Percentiles rank a stretch among this genome's conserved stretches.
These are phyloP conservation scores for Neurospora sp. DNA, from an alignment of 495 filamentous ascomycete species.

Conservation along the genomic window DNA sequence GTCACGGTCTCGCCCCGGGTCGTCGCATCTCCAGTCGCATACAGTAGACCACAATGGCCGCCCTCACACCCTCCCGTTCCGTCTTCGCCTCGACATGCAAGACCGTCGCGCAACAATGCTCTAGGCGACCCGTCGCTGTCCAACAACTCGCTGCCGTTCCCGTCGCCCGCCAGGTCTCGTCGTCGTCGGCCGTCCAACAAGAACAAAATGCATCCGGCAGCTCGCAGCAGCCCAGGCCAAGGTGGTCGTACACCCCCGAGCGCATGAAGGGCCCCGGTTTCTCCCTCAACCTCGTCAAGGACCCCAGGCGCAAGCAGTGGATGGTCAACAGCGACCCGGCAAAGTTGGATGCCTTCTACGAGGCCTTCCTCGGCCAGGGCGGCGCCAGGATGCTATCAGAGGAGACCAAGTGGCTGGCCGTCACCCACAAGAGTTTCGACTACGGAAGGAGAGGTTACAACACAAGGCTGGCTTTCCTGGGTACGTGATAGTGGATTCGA, in stretches of 20 bases:
- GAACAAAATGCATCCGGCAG: not conserved
- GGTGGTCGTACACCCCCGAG: slow-evolving; percentile 76
- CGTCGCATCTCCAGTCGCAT: not conserved
- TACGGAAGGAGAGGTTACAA: slow-evolving; percentile 90
- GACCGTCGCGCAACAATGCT: slow-evolving; percentile 8
- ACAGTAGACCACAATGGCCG: slow-evolving; percentile 11
- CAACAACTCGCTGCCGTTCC: slow-evolving; percentile 1
- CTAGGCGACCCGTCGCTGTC: slow-evolving; percentile 5
- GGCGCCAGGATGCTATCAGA: slow-evolving; percentile 68
- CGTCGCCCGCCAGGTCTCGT: slow-evolving; percentile 12
- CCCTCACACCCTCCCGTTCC: slow-evolving; percentile 18
- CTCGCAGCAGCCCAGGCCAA: slow-evolving; percentile 32
- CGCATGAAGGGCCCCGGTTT: slow-evolving; percentile 65
- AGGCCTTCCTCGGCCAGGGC: slow-evolving; percentile 54
- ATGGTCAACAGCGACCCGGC: slow-evolving; percentile 63
- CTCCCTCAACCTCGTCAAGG: slow-evolving; percentile 38
- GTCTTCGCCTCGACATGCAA: slow-evolving; percentile 17
- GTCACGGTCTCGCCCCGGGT: not conserved
- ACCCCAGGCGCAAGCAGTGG: slow-evolving; percentile 41
- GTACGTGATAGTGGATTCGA: no score
- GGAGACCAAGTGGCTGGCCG: slow-evolving; percentile 90
- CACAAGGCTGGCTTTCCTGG: slow-evolving; percentile 81
- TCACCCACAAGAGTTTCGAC: slow-evolving; percentile 98
- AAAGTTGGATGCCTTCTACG: slow-evolving; percentile 65
- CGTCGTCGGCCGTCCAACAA: slow-evolving; percentile 5